Base-by-base conservation (phyloP, 768 basidiomycete genomes). In the Fibroporia radiculosa region DNA sequence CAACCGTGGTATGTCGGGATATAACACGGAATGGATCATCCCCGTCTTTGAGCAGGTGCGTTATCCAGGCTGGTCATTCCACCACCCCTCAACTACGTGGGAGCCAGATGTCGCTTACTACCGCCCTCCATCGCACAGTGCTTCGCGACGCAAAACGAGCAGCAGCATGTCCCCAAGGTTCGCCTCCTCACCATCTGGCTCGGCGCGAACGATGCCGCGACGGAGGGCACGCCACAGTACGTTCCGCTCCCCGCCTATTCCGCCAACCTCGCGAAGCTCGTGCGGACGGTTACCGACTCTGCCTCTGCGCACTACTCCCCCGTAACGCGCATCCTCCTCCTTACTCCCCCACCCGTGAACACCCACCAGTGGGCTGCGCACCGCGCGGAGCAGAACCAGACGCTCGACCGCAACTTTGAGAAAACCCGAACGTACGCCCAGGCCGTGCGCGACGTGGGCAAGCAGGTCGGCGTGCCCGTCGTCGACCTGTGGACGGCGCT, bases 181-280 rank as follows among this genome's bases (percentile, higher is more conserved):
- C 77, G 76, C 32, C 62, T 93, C n/a, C 68, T 93, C 48, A 78
- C 78, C 5, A 79, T 95, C 56, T 96, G 90, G 90, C 87, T 88
- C 48, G 92, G 92, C 38, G 82, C 82, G 13, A 97, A 97, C 64
- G 93, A 97, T 60, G 78, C 93, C 5, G 78, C 75, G 52, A 68
- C 87, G 40, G 61, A 65, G 23, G 75, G 74, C 0, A 78, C 73
- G 16, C 63, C 69, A 13, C 93, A 95, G 57, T 84, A 91, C 57
- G 84, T 93, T 34, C 83, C 90, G 3, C 64, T 87, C 22, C 62
- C 68, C 16, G 67, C 69, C 38, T 95, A 79, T 69, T 71, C 66
- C 26, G 60, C 64, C 40, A 93, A 93, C 58, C 65, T 95, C 34
- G 61, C 61, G 38, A 61, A 69, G 23, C 76, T 93, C 55, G 66